Evolutionary conservation across 2,329 filamentous ascomycete species (phyloP).

Genomic region (Sporothrix schenckii): DNA sequence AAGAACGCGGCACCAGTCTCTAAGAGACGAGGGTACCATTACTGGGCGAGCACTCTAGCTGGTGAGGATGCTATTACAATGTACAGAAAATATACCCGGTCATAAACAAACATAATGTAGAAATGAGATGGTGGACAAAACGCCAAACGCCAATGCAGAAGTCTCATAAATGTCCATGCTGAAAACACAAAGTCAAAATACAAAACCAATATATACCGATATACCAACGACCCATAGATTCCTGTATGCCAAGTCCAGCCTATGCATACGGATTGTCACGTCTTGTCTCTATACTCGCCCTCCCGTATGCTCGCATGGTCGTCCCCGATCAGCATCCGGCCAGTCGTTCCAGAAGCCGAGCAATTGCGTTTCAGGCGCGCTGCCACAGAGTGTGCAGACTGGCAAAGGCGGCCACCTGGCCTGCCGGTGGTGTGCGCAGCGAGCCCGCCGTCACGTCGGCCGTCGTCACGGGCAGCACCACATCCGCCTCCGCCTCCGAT

Average conservation of each 20-base stretch:
- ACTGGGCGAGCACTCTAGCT: slow-evolving; percentile 22
- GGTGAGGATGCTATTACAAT: neutral
- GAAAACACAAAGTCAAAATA: no score
- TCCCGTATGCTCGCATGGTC: no score
- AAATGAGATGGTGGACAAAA: no score
- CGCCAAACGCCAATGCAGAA: no score
- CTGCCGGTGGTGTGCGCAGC: neutral
- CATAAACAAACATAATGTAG: no score
- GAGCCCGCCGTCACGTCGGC: neutral
- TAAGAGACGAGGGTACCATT: slow-evolving; percentile 8
- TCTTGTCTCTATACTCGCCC: neutral
- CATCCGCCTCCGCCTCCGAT: neutral
- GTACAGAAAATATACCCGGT: neutral
- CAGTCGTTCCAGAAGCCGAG: neutral
- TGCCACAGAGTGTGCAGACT: neutral
- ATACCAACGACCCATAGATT: neutral
- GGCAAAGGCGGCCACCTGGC: neutral
- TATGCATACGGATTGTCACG: neutral
- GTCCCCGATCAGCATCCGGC: neutral
- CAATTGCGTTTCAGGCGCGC: neutral
- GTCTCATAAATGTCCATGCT: no score
- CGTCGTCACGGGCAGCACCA: neutral
- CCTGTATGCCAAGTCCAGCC: neutral
- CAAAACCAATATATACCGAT: no score
- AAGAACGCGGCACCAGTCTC: neutral